phyloP scores from a whole-genome alignment of 345 rosid species.

The Sonneratia alba region DNA sequence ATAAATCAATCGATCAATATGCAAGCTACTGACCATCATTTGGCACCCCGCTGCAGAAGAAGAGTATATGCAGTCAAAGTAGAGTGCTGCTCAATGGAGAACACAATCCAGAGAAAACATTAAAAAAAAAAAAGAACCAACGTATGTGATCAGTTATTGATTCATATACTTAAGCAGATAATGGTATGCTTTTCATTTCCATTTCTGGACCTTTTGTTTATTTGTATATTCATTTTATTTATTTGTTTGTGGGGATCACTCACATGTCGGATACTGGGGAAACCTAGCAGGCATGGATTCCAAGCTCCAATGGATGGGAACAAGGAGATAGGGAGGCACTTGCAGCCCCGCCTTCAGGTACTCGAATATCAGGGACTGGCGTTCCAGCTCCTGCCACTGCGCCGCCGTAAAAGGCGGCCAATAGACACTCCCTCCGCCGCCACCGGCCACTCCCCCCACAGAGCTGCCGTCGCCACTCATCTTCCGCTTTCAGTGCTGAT shows the following conservation, averaged over 20 bases:
- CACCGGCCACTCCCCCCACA: neutral
- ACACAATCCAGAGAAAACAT: no score
- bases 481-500: slow-evolving; percentile 1
- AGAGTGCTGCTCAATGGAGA: no score
- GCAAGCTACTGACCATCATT: neutral
- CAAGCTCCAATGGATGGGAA: slow-evolving; percentile 42
- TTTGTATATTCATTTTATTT: no score
- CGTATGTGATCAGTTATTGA: no score
- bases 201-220: no score
- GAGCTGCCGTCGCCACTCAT: slow-evolving; percentile 18
- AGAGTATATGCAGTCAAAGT: no score
- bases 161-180: neutral
- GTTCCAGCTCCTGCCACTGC: slow-evolving; percentile 89
- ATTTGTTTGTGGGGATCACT: neutral
- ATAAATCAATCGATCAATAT: neutral
- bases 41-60: neutral
- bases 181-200: no score
- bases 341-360: slow-evolving; percentile 60
- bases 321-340: slow-evolving; percentile 66
- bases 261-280: slow-evolving; percentile 32
- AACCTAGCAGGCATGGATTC: slow-evolving; percentile 22
- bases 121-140: no score
- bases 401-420: slow-evolving; percentile 35
- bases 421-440: slow-evolving; percentile 4
- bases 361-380: slow-evolving; percentile 79